phyloP scores from a whole-genome alignment of 2,329 filamentous ascomycete genomes.

The Hansfordia pulvinata region DNA sequence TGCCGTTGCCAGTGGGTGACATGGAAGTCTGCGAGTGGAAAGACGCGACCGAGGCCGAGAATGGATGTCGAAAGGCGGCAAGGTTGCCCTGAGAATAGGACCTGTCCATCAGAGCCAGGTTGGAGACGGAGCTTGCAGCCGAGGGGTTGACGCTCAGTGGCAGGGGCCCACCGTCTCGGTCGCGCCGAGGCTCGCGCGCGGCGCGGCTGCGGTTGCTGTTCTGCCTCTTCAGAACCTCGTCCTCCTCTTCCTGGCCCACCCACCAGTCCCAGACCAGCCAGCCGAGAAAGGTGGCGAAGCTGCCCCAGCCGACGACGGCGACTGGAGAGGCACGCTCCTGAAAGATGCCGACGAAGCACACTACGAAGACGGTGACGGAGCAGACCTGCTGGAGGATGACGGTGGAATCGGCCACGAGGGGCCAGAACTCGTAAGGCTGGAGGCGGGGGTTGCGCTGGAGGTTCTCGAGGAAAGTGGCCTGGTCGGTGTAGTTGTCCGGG shows the following conservation, averaged over 20 bases:
- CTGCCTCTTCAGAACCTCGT: conserved; percentile 21
- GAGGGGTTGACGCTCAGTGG: conserved; percentile 13
- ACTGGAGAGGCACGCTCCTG: conserved; percentile 79
- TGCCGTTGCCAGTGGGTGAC: conserved; percentile 12
- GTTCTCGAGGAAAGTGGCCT: conserved; percentile 90
- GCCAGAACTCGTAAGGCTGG: conserved; percentile 96
- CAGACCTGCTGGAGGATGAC: conserved; percentile 96
- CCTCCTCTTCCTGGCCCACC: conserved; percentile 57
- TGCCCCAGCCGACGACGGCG: conserved; percentile 78
- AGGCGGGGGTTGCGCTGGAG: conserved; percentile 88
- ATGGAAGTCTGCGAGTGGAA: conserved; percentile 30
- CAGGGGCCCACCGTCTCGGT: conserved; percentile 13
- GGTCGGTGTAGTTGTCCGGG: conserved; percentile 98
- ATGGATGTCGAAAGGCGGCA: conserved; percentile 25
- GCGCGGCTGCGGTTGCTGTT: conserved; percentile 21
- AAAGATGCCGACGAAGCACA: conserved; percentile 85
- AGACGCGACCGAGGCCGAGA: conserved; percentile 42
- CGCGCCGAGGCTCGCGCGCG: conserved; percentile 16
- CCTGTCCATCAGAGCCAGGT: conserved; percentile 19
- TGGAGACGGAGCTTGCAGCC: conserved; percentile 32
- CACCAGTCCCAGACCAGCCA: conserved; percentile 90
- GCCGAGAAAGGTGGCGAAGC: conserved; percentile 66
- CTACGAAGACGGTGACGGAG: conserved; percentile 86
- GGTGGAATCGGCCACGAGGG: conserved; percentile 83
- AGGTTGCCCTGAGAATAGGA: conserved; percentile 16